Evolutionary conservation across 331 rosid species (phyloP).

Genomic region (Cydonia oblonga): DNA sequence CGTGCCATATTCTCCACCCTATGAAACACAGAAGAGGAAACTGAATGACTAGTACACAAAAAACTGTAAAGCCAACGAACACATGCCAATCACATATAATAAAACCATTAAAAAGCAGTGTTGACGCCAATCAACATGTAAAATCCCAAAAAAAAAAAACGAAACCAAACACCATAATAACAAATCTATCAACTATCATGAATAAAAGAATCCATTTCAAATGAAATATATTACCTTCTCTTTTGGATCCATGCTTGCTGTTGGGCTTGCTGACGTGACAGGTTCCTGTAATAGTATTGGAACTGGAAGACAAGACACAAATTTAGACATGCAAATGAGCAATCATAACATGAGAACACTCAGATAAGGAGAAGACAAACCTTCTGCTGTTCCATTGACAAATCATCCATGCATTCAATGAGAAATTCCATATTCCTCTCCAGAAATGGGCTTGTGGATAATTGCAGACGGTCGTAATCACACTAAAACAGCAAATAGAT

Average conservation of each 20-base stretch:
- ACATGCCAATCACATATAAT: no score
- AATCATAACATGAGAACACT: slow-evolving; percentile 2
- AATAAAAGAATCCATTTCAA: background rate
- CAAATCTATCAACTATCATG: background rate
- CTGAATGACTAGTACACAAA: background rate
- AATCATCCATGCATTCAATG: slow-evolving; percentile 95
- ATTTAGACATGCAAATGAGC: slow-evolving; percentile 7
- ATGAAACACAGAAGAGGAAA: slow-evolving; percentile 2
- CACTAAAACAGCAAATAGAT: slow-evolving; percentile 38
- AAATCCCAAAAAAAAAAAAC: background rate
- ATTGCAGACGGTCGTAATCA: slow-evolving; percentile 83
- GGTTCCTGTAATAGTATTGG: slow-evolving; percentile 69
- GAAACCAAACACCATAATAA: background rate
- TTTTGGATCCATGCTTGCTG: slow-evolving; percentile 99
- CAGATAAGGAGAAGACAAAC: slow-evolving; percentile 23
- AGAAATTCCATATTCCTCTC: slow-evolving; percentile 90
- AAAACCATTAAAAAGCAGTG: background rate
- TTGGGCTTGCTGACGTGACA: slow-evolving; percentile 92
- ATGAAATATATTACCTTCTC: slow-evolving; percentile 52
- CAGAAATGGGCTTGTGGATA: slow-evolving; percentile 71
- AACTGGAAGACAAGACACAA: slow-evolving; percentile 40
- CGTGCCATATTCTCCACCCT: slow-evolving; percentile 76
- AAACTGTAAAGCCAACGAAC: background rate
- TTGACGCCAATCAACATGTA: background rate
- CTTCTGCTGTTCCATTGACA: slow-evolving; percentile 90